phyloP scores from a whole-genome alignment of 2,329 filamentous ascomycete genomes.

The Botryosphaeria dothidea region DNA sequence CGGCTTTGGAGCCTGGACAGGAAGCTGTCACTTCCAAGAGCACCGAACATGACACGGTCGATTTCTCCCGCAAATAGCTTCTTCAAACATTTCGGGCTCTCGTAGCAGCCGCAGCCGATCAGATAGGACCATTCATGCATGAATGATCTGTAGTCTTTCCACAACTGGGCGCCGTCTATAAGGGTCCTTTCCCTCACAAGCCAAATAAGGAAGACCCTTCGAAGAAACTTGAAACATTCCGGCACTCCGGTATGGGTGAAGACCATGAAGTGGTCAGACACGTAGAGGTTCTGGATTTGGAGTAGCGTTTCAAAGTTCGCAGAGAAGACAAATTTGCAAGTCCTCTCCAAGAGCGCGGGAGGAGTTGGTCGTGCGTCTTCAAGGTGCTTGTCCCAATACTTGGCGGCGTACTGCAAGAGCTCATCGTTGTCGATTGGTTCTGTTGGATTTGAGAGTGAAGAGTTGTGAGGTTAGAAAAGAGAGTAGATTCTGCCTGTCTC shows the following conservation, averaged over 20 bases:
- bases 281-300: constrained; percentile 17
- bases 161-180: neutral
- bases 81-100: neutral
- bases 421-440: constrained; percentile 12
- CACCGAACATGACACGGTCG: constrained; percentile 21
- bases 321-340: constrained; percentile 17
- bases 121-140: constrained; percentile 17
- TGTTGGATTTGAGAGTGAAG: too few relatives aligned
- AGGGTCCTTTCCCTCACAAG: neutral
- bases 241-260: neutral
- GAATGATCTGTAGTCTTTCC: constrained; percentile 5
- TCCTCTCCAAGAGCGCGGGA: constrained; percentile 4
- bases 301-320: constrained; percentile 18
- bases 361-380: neutral
- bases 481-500: too few relatives aligned
- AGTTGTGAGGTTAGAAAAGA: too few relatives aligned
- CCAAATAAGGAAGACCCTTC: neutral
- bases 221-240: neutral
- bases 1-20: constrained; percentile 6
- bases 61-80: constrained; percentile 8
- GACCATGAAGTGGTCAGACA: neutral
- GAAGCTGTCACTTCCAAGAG: constrained; percentile 19
- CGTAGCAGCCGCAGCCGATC: constrained; percentile 1
- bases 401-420: constrained; percentile 20
- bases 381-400: constrained; percentile 23